A percentile compares a stretch with the other conserved stretches of the same genome.
phyloP scores from a whole-genome alignment of 306 rosid genomes.

The Carpinus fangiana region DNA sequence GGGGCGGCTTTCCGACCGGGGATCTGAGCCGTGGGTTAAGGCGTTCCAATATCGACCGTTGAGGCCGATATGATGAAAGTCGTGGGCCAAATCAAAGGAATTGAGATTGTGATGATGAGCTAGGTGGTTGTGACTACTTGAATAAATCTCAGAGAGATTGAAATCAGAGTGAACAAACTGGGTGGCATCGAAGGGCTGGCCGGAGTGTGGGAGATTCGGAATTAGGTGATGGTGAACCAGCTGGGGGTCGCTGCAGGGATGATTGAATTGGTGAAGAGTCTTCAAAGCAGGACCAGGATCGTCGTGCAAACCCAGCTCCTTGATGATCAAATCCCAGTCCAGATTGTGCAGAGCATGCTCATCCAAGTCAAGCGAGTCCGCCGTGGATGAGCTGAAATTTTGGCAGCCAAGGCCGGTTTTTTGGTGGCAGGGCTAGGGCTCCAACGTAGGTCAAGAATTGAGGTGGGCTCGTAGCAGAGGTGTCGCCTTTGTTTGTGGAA shows the following conservation, averaged over 20 bases:
- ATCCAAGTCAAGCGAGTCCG: slow-evolving; percentile 53
- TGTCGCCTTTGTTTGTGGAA: not conserved
- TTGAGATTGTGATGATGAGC: slow-evolving; percentile 11
- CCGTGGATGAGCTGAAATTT: slow-evolving; percentile 15
- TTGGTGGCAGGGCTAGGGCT: slow-evolving; percentile 69
- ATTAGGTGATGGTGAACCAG: slow-evolving; percentile 15
- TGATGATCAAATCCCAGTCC: slow-evolving; percentile 85
- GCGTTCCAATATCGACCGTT: slow-evolving; percentile 15
- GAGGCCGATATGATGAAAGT: slow-evolving; percentile 18
- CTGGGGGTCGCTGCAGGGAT: slow-evolving; percentile 24
- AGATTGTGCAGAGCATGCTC: slow-evolving; percentile 62
- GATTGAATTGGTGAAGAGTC: slow-evolving; percentile 8
- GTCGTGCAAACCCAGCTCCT: slow-evolving; percentile 66
- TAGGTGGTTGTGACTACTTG: slow-evolving; percentile 30
- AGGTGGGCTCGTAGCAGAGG: slow-evolving; percentile 72
- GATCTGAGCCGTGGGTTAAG: too few relatives aligned
- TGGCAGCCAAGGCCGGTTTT: slow-evolving; percentile 23
- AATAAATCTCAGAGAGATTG: slow-evolving; percentile 48
- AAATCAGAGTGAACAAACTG: slow-evolving; percentile 46
- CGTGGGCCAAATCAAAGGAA: slow-evolving; percentile 31
- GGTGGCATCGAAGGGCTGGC: slow-evolving; percentile 50
- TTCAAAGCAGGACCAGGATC: slow-evolving; percentile 47
- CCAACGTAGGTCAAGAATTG: slow-evolving; percentile 74
- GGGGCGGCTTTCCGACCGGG: too few relatives aligned
- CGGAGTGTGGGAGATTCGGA: slow-evolving; percentile 44